These are phyloP conservation scores for Metschnikowia matae DNA, from an alignment of 805 yeast genomes.

Conservation along the genomic window DNA sequence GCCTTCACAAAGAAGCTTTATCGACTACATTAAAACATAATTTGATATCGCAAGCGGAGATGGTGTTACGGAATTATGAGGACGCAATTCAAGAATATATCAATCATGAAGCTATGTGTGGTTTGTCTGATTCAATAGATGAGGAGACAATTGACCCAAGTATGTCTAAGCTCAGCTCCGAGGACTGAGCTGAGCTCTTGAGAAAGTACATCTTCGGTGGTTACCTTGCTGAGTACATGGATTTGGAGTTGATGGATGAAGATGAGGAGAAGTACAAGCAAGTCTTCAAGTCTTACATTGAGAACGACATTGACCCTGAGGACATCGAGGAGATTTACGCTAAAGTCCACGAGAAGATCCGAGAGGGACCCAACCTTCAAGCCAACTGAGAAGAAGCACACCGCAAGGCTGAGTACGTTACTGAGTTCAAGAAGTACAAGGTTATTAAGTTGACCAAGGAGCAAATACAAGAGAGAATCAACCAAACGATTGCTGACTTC, in stretches of 20 bases:
- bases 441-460: slow-evolving; percentile 83
- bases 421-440: slow-evolving; percentile 90
- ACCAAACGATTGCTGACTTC: slow-evolving; percentile 92
- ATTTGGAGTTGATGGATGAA: slow-evolving; percentile 98
- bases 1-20: slow-evolving; percentile 76
- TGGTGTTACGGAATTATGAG: slow-evolving; percentile 32
- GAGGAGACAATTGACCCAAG: slow-evolving; percentile 13
- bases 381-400: slow-evolving; percentile 86
- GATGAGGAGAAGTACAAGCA: slow-evolving; percentile 99
- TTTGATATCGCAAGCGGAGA: slow-evolving; percentile 50
- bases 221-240: slow-evolving; percentile 99
- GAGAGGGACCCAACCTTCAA: slow-evolving; percentile 92
- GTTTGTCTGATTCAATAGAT: neutral
- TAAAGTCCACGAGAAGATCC: slow-evolving; percentile 91
- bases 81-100: slow-evolving; percentile 5
- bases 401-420: slow-evolving; percentile 98
- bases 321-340: slow-evolving; percentile 92
- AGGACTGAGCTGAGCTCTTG: slow-evolving; percentile 91
- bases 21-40: slow-evolving; percentile 62
- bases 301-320: slow-evolving; percentile 96
- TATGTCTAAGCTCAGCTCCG: slow-evolving; percentile 29
- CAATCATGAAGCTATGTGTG: neutral
- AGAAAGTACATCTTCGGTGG: slow-evolving; percentile 99
- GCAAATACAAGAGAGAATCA: slow-evolving; percentile 85
- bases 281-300: slow-evolving; percentile 94